Evolutionary conservation across 1,284 basidiomycete genomes (phyloP).

Genomic region (Cryptococcus depauperatus): DNA sequence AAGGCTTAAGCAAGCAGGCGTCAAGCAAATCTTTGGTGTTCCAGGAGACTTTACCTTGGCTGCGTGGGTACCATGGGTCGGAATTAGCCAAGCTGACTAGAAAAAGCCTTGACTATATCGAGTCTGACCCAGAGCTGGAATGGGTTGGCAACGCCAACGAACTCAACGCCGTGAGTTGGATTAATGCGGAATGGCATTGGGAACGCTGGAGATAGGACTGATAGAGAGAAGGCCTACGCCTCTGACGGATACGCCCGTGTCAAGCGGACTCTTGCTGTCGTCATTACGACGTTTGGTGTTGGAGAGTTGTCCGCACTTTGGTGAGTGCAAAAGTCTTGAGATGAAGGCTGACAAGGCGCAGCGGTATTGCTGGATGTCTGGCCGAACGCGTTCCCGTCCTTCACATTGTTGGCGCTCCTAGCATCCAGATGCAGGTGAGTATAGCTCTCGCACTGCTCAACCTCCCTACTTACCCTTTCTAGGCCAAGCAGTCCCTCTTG

Average conservation of each 20-base stretch:
- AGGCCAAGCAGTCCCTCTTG: conserved; percentile 53
- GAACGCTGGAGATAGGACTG: neutral
- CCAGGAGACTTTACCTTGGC: conserved; percentile 81
- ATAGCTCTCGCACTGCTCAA: neutral
- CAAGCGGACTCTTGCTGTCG: conserved; percentile 64
- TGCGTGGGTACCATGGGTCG: neutral
- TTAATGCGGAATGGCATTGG: neutral
- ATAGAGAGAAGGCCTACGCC: conserved; percentile 57
- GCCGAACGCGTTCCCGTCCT: conserved; percentile 87
- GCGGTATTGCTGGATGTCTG: conserved; percentile 49
- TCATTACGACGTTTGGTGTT: conserved; percentile 74
- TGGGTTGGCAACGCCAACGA: conserved; percentile 94
- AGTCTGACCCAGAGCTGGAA: conserved; percentile 65
- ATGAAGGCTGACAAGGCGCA: conserved; percentile 7
- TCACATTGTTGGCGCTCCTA: conserved; percentile 83
- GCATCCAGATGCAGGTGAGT: conserved; percentile 37
- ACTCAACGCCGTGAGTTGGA: conserved; percentile 55
- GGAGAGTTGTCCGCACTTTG: conserved; percentile 75
- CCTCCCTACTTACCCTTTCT: neutral
- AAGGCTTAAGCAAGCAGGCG: conserved; percentile 51
- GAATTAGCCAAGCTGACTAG: neutral
- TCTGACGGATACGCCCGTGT: conserved; percentile 89
- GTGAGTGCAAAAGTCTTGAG: conserved; percentile 12
- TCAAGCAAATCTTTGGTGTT: conserved; percentile 64
- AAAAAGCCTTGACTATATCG: conserved; percentile 59